A percentile compares a stretch with the other conserved stretches of the same genome.
phyloP scores from a whole-genome alignment of 2,329 filamentous ascomycete genomes.

The Paecilomyces dactylethromorphus region DNA sequence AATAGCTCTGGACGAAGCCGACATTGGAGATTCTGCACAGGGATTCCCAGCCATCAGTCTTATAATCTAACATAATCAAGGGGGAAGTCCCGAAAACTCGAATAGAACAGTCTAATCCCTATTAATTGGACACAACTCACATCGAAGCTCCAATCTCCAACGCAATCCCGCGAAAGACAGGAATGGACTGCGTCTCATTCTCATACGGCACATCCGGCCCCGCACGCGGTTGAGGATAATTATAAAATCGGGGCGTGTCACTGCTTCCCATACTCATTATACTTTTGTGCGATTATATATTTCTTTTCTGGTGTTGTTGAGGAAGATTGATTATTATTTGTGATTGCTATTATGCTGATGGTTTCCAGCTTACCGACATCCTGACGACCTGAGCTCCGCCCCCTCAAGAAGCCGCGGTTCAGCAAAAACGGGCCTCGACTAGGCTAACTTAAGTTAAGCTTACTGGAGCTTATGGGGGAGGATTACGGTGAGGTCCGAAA shows the following conservation, averaged over 20 bases:
- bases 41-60: neutral
- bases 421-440: neutral
- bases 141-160: constrained; percentile 57
- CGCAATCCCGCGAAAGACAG: constrained; percentile 59
- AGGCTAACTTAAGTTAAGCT: neutral
- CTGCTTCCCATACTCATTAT: constrained; percentile 4
- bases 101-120: constrained; percentile 1
- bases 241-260: constrained; percentile 17
- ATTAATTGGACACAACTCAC: constrained; percentile 37
- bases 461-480: neutral
- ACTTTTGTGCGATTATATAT: neutral
- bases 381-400: neutral
- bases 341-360: neutral
- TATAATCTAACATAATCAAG: neutral
- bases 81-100: constrained; percentile 2
- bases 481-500: neutral
- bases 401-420: neutral
- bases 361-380: neutral
- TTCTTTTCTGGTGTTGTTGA: neutral
- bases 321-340: neutral
- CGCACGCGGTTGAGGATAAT: constrained; percentile 32
- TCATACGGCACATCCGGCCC: constrained; percentile 39
- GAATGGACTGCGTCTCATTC: constrained; percentile 56
- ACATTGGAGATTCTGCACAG: constrained; percentile 50
- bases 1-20: constrained; percentile 54